Evolutionary conservation across 768 basidiomycete species (phyloP).

Genomic region (Lanmaoa rubissima): DNA sequence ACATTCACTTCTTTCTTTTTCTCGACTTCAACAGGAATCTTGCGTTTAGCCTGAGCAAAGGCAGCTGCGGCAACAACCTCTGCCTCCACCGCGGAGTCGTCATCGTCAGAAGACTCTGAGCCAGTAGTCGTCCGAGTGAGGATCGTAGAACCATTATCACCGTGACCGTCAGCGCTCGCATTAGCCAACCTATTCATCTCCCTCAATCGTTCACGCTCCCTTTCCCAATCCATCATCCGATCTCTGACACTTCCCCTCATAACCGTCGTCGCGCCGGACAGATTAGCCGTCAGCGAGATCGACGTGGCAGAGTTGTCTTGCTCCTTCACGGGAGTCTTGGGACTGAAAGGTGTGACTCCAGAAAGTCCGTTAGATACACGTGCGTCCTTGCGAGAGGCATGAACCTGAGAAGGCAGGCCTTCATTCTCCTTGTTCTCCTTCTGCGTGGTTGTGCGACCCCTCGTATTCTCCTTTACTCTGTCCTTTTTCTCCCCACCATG

Average conservation of each 20-base stretch:
- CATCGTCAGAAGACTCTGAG: slow-evolving; percentile 26
- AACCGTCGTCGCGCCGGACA: slow-evolving; percentile 17
- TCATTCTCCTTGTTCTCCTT: slow-evolving; percentile 33
- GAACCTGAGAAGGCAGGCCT: slow-evolving; percentile 1
- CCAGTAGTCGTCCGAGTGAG: slow-evolving; percentile 15
- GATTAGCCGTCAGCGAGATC: slow-evolving; percentile 13
- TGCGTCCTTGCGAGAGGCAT: slow-evolving; percentile 5
- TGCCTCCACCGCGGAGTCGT: slow-evolving; percentile 26
- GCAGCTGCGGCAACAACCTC: slow-evolving; percentile 26
- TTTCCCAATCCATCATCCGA: slow-evolving; percentile 74
- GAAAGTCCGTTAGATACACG: slow-evolving; percentile 3
- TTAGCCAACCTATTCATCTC: slow-evolving; percentile 68
- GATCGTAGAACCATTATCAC: slow-evolving; percentile 34
- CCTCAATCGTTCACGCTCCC: slow-evolving; percentile 64
- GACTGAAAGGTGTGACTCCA: slow-evolving; percentile 4
- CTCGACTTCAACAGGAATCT: slow-evolving; percentile 1
- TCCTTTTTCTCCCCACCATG: slow-evolving; percentile 30
- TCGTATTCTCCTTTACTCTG: slow-evolving; percentile 23
- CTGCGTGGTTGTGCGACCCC: slow-evolving; percentile 7
- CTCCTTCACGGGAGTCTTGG: slow-evolving; percentile 18
- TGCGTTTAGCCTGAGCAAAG: slow-evolving; percentile 6
- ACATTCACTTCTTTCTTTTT: not conserved
- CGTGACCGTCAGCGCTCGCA: slow-evolving; percentile 41
- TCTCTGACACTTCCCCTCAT: slow-evolving; percentile 44
- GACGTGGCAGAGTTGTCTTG: slow-evolving; percentile 10